Evolutionary conservation across 2,329 filamentous ascomycete genomes (phyloP).

Genomic region (Tolypocladium paradoxum): DNA sequence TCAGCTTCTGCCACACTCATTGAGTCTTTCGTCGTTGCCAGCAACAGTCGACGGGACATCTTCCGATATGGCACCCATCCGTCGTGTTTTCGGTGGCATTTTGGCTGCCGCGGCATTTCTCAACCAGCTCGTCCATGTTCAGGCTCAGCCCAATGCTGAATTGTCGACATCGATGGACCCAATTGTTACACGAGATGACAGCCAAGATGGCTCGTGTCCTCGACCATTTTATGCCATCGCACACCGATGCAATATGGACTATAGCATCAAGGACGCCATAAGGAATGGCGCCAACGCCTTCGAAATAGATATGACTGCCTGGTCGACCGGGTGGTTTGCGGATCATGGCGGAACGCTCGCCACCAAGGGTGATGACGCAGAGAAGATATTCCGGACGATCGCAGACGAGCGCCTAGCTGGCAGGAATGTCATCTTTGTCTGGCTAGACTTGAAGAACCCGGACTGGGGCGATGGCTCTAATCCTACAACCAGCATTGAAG

Average conservation of each 20-base stretch:
- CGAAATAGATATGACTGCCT: constrained; percentile 1
- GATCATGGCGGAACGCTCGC: background rate
- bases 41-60: too few relatives aligned
- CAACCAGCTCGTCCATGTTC: too few relatives aligned
- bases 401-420: background rate
- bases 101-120: too few relatives aligned
- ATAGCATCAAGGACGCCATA: background rate
- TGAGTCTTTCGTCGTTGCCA: too few relatives aligned
- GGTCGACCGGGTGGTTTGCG: constrained; percentile 2
- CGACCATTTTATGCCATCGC: constrained; percentile 4
- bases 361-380: background rate
- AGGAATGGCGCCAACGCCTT: constrained; percentile 3
- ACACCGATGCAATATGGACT: background rate
- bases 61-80: too few relatives aligned
- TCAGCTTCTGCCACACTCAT: too few relatives aligned
- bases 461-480: background rate
- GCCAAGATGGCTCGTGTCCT: too few relatives aligned
- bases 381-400: background rate
- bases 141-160: too few relatives aligned
- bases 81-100: too few relatives aligned
- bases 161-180: too few relatives aligned
- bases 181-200: too few relatives aligned
- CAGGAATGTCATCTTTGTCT: constrained; percentile 3
- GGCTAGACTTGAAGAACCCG: constrained; percentile 5
- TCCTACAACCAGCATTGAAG: background rate